These are phyloP conservation scores for Bertia moriformis DNA, from an alignment of 2,329 filamentous ascomycete species.

Conservation along the genomic window DNA sequence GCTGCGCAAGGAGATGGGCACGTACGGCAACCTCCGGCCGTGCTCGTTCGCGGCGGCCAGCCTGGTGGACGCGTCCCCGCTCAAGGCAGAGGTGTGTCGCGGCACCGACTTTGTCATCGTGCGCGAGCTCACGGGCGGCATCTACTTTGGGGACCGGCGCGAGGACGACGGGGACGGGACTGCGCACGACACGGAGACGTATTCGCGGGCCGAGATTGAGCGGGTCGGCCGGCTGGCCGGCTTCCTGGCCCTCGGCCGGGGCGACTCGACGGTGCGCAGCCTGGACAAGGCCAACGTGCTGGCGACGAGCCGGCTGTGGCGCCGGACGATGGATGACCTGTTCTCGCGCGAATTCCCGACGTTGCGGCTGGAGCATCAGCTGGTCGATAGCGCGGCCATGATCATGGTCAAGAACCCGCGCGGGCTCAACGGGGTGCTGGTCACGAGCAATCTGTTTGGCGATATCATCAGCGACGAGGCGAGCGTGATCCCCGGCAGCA, in stretches of 20 bases:
- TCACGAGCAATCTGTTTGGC: slow-evolving; percentile 88
- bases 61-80: slow-evolving; percentile 70
- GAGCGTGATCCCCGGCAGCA: slow-evolving; percentile 81
- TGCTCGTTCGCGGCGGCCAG: slow-evolving; percentile 88
- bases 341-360: slow-evolving; percentile 82
- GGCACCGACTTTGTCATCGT: slow-evolving; percentile 88
- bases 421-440: slow-evolving; percentile 74
- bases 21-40: slow-evolving; percentile 87
- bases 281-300: slow-evolving; percentile 96
- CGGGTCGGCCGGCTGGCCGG: slow-evolving; percentile 20
- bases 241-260: slow-evolving; percentile 61
- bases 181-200: slow-evolving; percentile 51
- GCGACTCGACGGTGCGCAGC: slow-evolving; percentile 67
- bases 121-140: slow-evolving; percentile 79
- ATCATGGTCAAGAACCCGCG: slow-evolving; percentile 89
- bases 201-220: slow-evolving; percentile 69
- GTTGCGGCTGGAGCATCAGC: slow-evolving; percentile 69
- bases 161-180: slow-evolving; percentile 56
- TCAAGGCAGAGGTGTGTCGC: slow-evolving; percentile 72
- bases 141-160: slow-evolving; percentile 85
- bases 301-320: slow-evolving; percentile 78
- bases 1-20: slow-evolving; percentile 82
- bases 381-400: slow-evolving; percentile 96
- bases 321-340: slow-evolving; percentile 70
- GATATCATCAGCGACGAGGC: slow-evolving; percentile 95